Evolutionary conservation across 2,329 filamentous ascomycete genomes (phyloP), one percentile per base, ranked within the genome.

Genomic region (Penicillium sp.): DNA sequence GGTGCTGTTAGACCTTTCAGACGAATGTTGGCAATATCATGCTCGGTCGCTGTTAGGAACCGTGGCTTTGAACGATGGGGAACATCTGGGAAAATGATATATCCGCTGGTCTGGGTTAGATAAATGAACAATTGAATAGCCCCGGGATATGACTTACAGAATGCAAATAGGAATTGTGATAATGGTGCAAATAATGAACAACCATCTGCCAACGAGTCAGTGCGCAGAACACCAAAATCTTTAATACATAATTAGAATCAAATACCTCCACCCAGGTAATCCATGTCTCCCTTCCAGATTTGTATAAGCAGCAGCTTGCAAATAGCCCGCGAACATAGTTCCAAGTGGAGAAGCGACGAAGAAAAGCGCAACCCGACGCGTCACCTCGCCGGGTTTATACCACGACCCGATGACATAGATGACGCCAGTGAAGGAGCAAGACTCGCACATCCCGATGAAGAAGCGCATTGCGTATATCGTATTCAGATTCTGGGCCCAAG

Each of bases 391-490:
- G 3, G 63, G 60, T 49, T 53, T 59, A 50, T 62, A 65, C 61
- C 60, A 65, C 21, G 36, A 54, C 1, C 45, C 16, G 8, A 59
- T 53, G 0, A 63, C 44, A 50, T 55, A 60, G 19, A 71, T 70
- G 19, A 73, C 62, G 2, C 68, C 68, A 1, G 72, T 69, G 60
- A 70, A 74, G 4, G 69, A 74, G 11, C 68, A 68, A 2, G 68
- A 67, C 21, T 54, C 44, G 16, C 27, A 41, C 7, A 49, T 40
- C 31, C 43, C 43, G 9, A 49, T 49, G 10, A 43, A 34, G 27
- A 54, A 50, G 5, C 38, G 52, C 44, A 54, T 49, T 33, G 44
- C 43, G 38, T 34, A 54, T 19, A 50, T 41, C 1, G 47, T 47
- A 15, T 27, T 40, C 27, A 33, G 36, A 13, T 53, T 61, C 9